phyloP scores from a whole-genome alignment of 2,329 filamentous ascomycete species.

The Fusarium heterosporum region DNA sequence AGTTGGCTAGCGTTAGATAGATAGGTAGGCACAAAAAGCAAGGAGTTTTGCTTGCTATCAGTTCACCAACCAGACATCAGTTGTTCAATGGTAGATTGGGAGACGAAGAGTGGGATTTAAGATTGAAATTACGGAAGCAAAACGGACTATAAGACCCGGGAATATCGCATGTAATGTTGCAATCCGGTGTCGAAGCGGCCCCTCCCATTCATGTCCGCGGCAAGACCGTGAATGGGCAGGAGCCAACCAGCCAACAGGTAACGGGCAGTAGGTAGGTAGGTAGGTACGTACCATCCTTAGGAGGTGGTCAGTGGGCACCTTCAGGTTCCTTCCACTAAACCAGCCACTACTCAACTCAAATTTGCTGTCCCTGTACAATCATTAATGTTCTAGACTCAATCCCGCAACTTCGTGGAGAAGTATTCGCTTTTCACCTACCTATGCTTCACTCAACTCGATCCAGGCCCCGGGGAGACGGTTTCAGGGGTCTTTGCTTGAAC shows the following conservation, averaged over 20 bases:
- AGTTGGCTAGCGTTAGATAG: no score
- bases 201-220: slow-evolving; percentile 20
- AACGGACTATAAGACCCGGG: slow-evolving; percentile 25
- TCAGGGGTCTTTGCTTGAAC: not conserved
- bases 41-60: no score
- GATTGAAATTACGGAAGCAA: not conserved
- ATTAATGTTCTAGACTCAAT: slow-evolving; percentile 41
- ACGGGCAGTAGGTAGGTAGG: no score
- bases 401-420: slow-evolving; percentile 19
- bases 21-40: no score
- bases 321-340: not conserved
- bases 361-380: not conserved
- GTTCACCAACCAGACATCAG: no score
- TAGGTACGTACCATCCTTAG: no score
- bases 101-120: not conserved
- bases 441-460: slow-evolving; percentile 11
- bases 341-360: not conserved
- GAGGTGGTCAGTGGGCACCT: not conserved
- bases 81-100: not conserved
- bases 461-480: slow-evolving; percentile 17
- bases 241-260: not conserved
- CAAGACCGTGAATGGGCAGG: slow-evolving; percentile 18
- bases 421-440: slow-evolving; percentile 2
- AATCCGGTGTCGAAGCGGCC: slow-evolving; percentile 23
- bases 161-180: slow-evolving; percentile 25